These are phyloP conservation scores for Phoma sp. DNA, from an alignment of 2,329 filamentous ascomycete genomes.

Conservation along the genomic window DNA sequence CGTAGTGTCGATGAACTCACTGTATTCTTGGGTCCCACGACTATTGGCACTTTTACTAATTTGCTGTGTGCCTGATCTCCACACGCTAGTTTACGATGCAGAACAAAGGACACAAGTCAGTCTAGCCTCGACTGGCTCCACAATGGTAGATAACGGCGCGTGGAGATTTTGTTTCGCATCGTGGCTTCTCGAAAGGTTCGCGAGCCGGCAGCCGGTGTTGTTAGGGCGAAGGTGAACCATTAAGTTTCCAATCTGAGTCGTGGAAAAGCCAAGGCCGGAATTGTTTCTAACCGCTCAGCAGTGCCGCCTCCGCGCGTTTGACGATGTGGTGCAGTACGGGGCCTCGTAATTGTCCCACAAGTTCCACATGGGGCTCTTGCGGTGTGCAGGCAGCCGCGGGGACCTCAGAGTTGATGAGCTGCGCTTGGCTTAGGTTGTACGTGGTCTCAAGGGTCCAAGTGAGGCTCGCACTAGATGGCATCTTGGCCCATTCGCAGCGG, in stretches of 20 bases:
- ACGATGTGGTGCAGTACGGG: constrained; percentile 7
- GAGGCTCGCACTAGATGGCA: background rate
- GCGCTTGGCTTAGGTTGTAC: background rate
- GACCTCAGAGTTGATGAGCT: background rate
- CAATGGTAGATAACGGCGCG: background rate
- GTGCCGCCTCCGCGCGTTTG: constrained; percentile 1
- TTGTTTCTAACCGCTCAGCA: background rate
- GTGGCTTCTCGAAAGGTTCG: background rate
- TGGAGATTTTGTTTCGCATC: background rate
- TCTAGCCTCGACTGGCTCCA: constrained; percentile 1
- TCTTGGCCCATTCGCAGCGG: background rate
- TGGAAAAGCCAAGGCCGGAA: background rate
- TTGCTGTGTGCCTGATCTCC: no score
- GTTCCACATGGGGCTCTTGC: constrained; percentile 5
- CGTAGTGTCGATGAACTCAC: no score
- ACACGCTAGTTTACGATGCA: no score
- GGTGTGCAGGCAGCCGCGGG: background rate
- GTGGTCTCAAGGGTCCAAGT: background rate
- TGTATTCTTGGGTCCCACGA: no score
- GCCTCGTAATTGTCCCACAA: constrained; percentile 8
- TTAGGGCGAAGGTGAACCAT: constrained; percentile 1
- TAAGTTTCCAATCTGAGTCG: background rate
- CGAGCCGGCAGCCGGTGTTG: background rate
- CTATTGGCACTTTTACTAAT: no score
- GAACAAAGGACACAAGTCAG: constrained; percentile 2